Evolutionary conservation across 73 alveolate species (phyloP).

Genomic region (Durusdinium trenchii): DNA sequence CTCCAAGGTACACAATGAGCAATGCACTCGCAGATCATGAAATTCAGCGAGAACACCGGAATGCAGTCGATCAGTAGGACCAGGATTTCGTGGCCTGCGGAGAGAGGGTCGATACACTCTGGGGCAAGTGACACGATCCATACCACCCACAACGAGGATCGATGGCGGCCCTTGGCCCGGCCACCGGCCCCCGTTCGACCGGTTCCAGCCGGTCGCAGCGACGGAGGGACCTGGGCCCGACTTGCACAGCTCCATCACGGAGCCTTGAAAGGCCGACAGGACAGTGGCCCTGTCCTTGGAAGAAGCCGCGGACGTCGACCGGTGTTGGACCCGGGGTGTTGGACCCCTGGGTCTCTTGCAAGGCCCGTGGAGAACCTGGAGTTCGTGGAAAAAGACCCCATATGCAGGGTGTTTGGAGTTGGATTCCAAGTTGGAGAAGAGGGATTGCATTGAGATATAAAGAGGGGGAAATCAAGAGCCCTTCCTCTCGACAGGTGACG

Average conservation of each 20-base stretch:
- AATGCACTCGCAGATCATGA: conserved; percentile 86
- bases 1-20: conserved; percentile 31
- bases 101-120: background rate
- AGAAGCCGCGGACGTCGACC: no score
- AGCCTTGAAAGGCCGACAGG: conserved; percentile 57
- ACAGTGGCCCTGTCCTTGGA: conserved; percentile 53
- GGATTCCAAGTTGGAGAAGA: no score
- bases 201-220: background rate
- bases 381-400: no score
- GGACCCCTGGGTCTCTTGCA: no score
- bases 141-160: background rate
- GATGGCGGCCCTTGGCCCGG: no score
- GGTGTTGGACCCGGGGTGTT: no score
- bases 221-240: conserved; percentile 24
- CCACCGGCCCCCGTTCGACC: background rate
- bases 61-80: conserved; percentile 81
- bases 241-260: conserved; percentile 72
- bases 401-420: no score
- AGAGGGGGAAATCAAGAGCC: no score
- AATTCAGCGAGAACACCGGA: conserved; percentile 87
- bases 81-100: conserved; percentile 84
- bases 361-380: no score
- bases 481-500: no score
- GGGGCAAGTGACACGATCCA: background rate
- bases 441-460: no score